Evolutionary conservation across 805 yeast species (phyloP).

Genomic region (Schwanniomyces yamadae): DNA sequence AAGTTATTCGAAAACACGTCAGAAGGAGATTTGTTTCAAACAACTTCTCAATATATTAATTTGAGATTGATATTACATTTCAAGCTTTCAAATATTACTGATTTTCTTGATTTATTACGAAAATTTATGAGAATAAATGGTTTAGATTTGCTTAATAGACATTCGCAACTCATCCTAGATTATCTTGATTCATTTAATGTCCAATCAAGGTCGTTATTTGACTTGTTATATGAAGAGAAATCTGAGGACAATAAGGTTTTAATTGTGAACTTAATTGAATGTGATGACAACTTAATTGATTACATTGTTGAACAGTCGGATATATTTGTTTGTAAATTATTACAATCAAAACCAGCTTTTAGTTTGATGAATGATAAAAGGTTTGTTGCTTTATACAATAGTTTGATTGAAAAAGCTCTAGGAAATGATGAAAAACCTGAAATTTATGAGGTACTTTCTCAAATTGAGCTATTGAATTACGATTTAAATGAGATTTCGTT

Average conservation of each 20-base stretch:
- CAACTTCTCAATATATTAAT: slow-evolving; percentile 50
- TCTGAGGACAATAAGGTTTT: slow-evolving; percentile 3
- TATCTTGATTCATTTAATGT: slow-evolving; percentile 13
- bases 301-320: background rate
- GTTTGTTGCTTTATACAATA: background rate
- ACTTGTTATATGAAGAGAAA: background rate
- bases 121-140: slow-evolving; percentile 44
- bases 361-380: background rate
- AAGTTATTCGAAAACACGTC: slow-evolving; percentile 33
- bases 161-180: slow-evolving; percentile 11
- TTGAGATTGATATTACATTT: slow-evolving; percentile 45
- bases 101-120: slow-evolving; percentile 27
- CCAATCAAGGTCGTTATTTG: slow-evolving; percentile 1
- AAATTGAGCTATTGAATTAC: slow-evolving; percentile 14
- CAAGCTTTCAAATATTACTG: slow-evolving; percentile 18
- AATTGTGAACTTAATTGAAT: slow-evolving; percentile 1
- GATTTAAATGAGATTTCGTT: slow-evolving; percentile 10
- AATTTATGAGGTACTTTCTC: slow-evolving; percentile 20
- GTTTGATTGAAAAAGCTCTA: slow-evolving; percentile 2
- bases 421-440: slow-evolving; percentile 9
- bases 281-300: background rate
- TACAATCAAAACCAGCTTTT: background rate
- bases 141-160: slow-evolving; percentile 17
- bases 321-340: slow-evolving; percentile 1
- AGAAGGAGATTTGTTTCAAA: slow-evolving; percentile 56